Evolutionary conservation across 139 green algal species (phyloP).

Genomic region (Tetradesmus obliquus): DNA sequence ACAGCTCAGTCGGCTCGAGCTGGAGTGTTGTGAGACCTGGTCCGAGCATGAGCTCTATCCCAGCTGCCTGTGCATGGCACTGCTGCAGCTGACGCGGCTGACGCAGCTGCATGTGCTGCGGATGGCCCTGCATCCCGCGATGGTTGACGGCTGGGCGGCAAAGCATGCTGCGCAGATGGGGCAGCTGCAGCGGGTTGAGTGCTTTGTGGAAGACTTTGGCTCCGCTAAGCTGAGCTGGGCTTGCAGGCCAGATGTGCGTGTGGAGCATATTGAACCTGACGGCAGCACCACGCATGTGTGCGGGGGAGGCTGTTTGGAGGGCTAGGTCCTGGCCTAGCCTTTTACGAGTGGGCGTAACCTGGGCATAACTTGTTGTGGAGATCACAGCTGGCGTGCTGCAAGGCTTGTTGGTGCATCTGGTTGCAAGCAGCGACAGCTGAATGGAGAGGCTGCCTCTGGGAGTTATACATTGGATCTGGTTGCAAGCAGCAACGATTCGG

Average conservation of each 20-base stretch:
- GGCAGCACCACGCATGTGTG: neutral
- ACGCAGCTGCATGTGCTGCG: neutral
- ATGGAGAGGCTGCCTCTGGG: no score
- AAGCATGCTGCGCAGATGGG: neutral
- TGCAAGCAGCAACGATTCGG: no score
- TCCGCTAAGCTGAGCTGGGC: neutral
- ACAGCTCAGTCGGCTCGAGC: neutral
- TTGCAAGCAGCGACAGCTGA: no score
- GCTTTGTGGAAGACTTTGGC: neutral
- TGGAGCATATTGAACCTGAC: neutral
- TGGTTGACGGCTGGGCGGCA: neutral
- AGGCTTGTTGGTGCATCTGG: no score
- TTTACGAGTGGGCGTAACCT: no score
- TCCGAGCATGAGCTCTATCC: no score
- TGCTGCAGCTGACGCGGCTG: neutral
- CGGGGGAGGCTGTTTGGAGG: neutral
- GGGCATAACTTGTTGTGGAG: no score
- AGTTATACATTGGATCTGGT: no score
- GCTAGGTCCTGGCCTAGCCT: no score
- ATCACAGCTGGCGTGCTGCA: no score
- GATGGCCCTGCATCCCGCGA: neutral
- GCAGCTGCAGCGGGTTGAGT: neutral
- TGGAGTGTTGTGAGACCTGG: neutral
- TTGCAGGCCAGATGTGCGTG: neutral
- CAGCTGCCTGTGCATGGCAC: neutral